Conservation (phyloP, 2,329 filamentous ascomycete genomes). For the Hirsutella rhossiliensis region DNA sequence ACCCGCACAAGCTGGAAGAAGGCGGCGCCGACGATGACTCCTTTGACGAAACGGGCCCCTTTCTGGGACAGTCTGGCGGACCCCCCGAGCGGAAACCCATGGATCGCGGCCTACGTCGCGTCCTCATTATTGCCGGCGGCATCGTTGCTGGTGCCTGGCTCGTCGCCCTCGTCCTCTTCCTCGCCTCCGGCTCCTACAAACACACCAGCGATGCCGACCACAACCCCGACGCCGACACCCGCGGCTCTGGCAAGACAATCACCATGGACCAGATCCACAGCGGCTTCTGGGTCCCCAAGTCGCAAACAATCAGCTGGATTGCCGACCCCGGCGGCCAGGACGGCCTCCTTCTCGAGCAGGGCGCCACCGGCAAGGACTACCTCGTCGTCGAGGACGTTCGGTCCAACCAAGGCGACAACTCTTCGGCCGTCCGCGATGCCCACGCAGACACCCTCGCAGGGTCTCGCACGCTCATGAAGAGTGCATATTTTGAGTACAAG, state of each 20-base stretch:
- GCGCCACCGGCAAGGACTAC: conserved; percentile 53
- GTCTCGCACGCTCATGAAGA: conserved; percentile 65
- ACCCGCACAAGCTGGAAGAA: conserved; percentile 19
- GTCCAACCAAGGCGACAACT: conserved; percentile 20
- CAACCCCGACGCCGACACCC: conserved; percentile 52
- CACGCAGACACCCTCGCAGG: conserved; percentile 22
- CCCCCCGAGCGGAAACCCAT: conserved; percentile 37
- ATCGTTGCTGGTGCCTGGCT: conserved; percentile 58
- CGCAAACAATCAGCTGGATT: conserved; percentile 65
- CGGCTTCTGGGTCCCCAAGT: conserved; percentile 52
- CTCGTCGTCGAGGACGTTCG: conserved; percentile 81
- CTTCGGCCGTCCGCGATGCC: conserved; percentile 13
- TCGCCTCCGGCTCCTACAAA: conserved; percentile 53
- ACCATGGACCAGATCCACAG: conserved; percentile 58
- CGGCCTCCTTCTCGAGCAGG: conserved; percentile 69
- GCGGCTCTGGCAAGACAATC: conserved; percentile 58
- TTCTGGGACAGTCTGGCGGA: conserved; percentile 28
- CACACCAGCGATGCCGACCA: conserved; percentile 51
- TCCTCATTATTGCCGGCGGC: conserved; percentile 47
- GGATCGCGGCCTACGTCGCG: conserved; percentile 52
- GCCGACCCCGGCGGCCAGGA: conserved; percentile 65
- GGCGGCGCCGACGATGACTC: conserved; percentile 22
- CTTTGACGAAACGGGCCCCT: conserved; percentile 36
- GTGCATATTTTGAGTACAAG: conserved; percentile 46
- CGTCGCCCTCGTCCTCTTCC: conserved; percentile 52